These are phyloP conservation scores for Berkeleyomyces rouxiae DNA, from an alignment of 2,329 filamentous ascomycete species.

Conservation along the genomic window DNA sequence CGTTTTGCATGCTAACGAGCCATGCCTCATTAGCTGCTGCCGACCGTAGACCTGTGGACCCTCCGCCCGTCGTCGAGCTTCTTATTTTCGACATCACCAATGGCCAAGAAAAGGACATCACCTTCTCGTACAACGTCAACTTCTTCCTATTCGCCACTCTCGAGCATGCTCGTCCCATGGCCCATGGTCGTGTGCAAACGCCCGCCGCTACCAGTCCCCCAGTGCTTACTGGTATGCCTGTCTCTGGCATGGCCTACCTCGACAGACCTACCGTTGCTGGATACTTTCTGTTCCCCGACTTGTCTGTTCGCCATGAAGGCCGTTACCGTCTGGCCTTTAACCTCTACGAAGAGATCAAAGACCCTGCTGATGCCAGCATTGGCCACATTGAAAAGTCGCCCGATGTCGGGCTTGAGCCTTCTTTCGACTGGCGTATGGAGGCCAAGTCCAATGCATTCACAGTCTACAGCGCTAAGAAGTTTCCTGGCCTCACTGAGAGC, in stretches of 20 bases:
- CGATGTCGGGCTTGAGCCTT: slow-evolving; percentile 29
- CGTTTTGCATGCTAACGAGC: not conserved
- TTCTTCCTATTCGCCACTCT: slow-evolving; percentile 94
- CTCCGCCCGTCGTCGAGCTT: slow-evolving; percentile 83
- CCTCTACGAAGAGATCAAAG: slow-evolving; percentile 85
- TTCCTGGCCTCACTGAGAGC: slow-evolving; percentile 81
- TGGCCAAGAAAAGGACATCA: slow-evolving; percentile 50
- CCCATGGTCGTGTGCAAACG: slow-evolving; percentile 57
- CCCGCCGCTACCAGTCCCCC: slow-evolving; percentile 55
- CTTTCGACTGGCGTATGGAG: slow-evolving; percentile 72
- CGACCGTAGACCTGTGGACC: slow-evolving; percentile 83
- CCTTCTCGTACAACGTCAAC: slow-evolving; percentile 85
- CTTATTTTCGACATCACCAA: slow-evolving; percentile 57
- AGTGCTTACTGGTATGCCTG: slow-evolving; percentile 83
- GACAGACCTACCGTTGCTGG: slow-evolving; percentile 66
- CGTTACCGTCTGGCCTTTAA: slow-evolving; percentile 84
- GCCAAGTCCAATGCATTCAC: slow-evolving; percentile 76
- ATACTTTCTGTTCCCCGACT: slow-evolving; percentile 95
- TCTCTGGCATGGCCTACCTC: slow-evolving; percentile 89
- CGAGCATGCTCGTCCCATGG: slow-evolving; percentile 69
- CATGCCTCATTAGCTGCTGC: slow-evolving; percentile 43
- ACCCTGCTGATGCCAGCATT: slow-evolving; percentile 59
- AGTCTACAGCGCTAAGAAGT: slow-evolving; percentile 96
- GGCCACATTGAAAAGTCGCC: slow-evolving; percentile 24
- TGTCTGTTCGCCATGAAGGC: slow-evolving; percentile 90